phyloP scores from a whole-genome alignment of 108 stramenopile genomes.

The Chaetoceros muelleri region DNA sequence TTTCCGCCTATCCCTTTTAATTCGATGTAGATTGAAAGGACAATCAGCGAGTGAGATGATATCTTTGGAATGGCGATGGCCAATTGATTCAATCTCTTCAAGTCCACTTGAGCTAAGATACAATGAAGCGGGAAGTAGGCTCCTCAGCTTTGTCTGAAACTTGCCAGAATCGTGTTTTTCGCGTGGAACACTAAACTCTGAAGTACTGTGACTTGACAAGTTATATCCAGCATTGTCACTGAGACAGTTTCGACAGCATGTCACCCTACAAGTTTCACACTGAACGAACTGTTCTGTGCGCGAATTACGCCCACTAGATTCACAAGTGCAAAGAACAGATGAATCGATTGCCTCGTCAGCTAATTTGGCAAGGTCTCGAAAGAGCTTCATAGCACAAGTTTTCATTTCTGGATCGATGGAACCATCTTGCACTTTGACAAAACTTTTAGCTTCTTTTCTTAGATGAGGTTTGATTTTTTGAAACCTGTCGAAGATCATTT shows the following conservation, averaged over 20 bases:
- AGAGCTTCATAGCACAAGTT: conserved; percentile 6
- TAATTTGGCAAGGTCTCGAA: conserved; percentile 17
- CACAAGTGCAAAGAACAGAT: conserved; percentile 60
- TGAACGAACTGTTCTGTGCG: conserved; percentile 18
- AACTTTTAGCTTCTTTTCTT: background rate
- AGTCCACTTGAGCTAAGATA: conserved; percentile 22
- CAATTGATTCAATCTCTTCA: conserved; percentile 20
- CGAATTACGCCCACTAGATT: conserved; percentile 39
- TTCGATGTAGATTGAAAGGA: conserved; percentile 33
- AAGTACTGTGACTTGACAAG: conserved; percentile 22
- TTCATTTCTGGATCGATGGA: background rate
- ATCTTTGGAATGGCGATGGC: conserved; percentile 24
- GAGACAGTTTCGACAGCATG: conserved; percentile 38
- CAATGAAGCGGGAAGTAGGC: conserved; percentile 26
- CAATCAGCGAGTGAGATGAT: conserved; percentile 17
- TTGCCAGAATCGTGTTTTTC: conserved; percentile 12
- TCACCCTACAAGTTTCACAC: conserved; percentile 33
- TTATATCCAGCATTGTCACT: conserved; percentile 30
- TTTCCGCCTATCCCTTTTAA: conserved; percentile 28
- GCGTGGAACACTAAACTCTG: conserved; percentile 6
- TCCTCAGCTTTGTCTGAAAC: conserved; percentile 36
- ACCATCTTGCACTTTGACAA: background rate
- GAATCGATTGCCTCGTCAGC: conserved; percentile 33
- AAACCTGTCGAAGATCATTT: background rate
- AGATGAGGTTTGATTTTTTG: background rate